Evolutionary conservation across 345 rosid genomes (phyloP), one percentile per base, ranked within the genome.

Genomic region (Linum trigynum): DNA sequence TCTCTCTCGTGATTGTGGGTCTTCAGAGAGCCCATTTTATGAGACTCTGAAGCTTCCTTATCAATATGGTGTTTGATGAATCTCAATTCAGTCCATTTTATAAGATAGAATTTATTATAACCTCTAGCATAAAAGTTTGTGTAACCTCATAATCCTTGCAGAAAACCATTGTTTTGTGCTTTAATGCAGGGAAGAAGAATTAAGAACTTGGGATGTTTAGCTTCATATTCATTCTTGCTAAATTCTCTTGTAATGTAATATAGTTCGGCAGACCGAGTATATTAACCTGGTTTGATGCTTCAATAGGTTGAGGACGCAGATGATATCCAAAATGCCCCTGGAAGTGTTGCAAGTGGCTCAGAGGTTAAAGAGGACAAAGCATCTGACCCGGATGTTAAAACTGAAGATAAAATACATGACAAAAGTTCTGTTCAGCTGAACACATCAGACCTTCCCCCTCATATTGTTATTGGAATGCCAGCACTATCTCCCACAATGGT

Each of bases 401-500:
- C 41, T 67, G 77, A 82, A 38, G 80, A 71, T 57, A 69, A 55
- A 38, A 71, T 69, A 63, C 70, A 70, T 68, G 87, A 83, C 72
- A 64, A 63, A 43, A 81, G 71, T 69, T 75, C 88, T 65, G 15
- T 45, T 78, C 75, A 72, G 58, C 70, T 77, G 7, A 65, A 74
- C 63, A 55, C 76, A 39, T 83, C 84, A 5, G 80, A 82, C 66
- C 90, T 90, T 67, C 97, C 97, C n/a, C 94, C 97, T 67, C 97
- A 86, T 41, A 61, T 82, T 71, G 80, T 92, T 76, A 72, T 92
- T 71, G 94, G 67, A 73, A 92, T 92, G 98, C 98, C 98, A 65
- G 97, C 98, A 67, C 84, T 92, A 66, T 92, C 98, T 68, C 98
- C 98, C 50, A 92, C 98, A 69, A 92, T 92, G 98, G 98, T 90